Evolutionary conservation across 2,329 filamentous ascomycete species (phyloP), one percentile per base, ranked within the genome.

Genomic region (Talaromyces sp.): DNA sequence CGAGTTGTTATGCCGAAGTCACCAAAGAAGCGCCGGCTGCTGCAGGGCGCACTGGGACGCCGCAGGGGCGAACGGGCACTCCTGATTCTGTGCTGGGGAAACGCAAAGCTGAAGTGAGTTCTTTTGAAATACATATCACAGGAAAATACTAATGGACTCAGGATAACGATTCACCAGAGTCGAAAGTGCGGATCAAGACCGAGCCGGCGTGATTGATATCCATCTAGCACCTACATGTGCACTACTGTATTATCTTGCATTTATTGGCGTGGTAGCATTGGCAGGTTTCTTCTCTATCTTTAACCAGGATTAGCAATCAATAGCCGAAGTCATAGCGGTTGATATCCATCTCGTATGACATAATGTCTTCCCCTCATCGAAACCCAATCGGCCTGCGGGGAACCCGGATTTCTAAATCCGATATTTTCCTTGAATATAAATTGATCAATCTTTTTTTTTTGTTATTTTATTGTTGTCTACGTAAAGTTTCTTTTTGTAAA

Each of bases 1-100:
- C 89, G 11, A 96, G 88, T 59, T 99, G 95, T 73, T 91, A 93
- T 73, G 85, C 86, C 19, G 93, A 97, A 77, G 89, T 91, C 33
- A 89, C 85, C 39, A 88, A 86, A 70, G 87, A 89, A 66, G 82
- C 84, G 8, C 81, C 75, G 27, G 64, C 67, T 6, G 67, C 71
- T 6, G 67, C 71, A 64, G 69, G 58, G 62, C 70, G 67, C 25
- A 69, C 66, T 27, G 68, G 68, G n/a, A 71, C 70, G 10, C 71
- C 59, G 71, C 77, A 63, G 68, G 79, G 61, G 68, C 82, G 71
- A 71, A 80, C 65, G 10, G 71, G 71, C 22, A 88, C 85, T 5
- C 87, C 87, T 1, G 88, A 89, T 70, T 85, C 84, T 15, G 80
- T 90, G 30, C 72, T 90, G 66, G 88, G 88, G 56, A 92, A 92